Base-by-base conservation (phyloP, 768 basidiomycete species). In the Lentinula sp. region DNA sequence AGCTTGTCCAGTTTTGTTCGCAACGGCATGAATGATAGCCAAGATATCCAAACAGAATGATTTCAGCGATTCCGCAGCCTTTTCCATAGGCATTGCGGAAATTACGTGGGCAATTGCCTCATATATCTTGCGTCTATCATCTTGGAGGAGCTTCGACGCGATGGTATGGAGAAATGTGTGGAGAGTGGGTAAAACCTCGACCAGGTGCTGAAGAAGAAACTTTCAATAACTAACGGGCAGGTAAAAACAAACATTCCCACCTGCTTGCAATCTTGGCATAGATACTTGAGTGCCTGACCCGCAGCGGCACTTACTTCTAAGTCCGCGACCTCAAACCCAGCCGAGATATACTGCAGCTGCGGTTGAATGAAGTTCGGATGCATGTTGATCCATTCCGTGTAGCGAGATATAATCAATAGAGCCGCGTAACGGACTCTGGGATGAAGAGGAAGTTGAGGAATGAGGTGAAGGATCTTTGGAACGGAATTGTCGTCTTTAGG, bases 91-190 rank as follows among this genome's bases (percentile, higher is more conserved):
- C 95, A 98, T 98, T 0, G 88, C 90, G 52, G 89, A 91, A 60
- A 99, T 95, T 59, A 99, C 92, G 73, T 91, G 87, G 4, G 93
- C 95, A 65, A 98, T 95, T 13, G 95, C 97, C 70, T 97, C 95
- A 67, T 95, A 94, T 16, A 99, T 89, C 71, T 95, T 91, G 52
- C 91, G 83, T 67, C 86, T 84, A 72, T 98, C 97, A 46, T 95
- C 91, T 70, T 93, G 93, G 10, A 78, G 75, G 45, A 99, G 78
- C 69, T 91, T 93, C 5, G 82, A 70, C 43, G 93, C 95, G 13
- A 88, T 86, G 3, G 88, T 85, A 45, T 80, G 83, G 49, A 97
- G 77, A 80, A 98, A 99, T 0, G 87, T 82, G 72, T 98, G 93
- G 13, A 99, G 79, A 35, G 93, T 93, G 0, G 95, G 91, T 31